A percentile compares a stretch with the other conserved stretches of the same genome.
phyloP scores from a whole-genome alignment of 768 basidiomycete genomes.

The Nidularia pulvinata region DNA sequence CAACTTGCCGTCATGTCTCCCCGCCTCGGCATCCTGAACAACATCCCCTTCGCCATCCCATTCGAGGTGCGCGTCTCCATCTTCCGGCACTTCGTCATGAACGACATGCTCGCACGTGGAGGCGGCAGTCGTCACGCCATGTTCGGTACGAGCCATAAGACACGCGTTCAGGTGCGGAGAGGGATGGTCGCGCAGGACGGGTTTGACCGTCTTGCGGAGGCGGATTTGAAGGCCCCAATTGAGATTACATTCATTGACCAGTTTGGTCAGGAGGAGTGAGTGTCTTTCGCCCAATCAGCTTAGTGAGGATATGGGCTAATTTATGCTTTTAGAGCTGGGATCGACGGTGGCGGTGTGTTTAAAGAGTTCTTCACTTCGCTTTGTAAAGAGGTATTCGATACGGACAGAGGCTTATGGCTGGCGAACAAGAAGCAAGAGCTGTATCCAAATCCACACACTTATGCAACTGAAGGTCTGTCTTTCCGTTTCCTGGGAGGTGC shows the following conservation, averaged over 20 bases:
- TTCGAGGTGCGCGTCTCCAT: constrained; percentile 91
- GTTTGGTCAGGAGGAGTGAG: constrained; percentile 84
- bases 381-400: constrained; percentile 93
- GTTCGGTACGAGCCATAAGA: too few species aligned
- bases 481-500: too few species aligned
- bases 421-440: constrained; percentile 90
- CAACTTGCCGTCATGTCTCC: constrained; percentile 79
- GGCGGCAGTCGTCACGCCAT: neutral
- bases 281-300: constrained; percentile 9
- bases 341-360: constrained; percentile 97
- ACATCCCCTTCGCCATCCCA: constrained; percentile 94
- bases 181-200: constrained; percentile 87
- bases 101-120: constrained; percentile 42
- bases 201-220: constrained; percentile 79
- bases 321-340: constrained; percentile 64
- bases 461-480: constrained; percentile 81
- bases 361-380: constrained; percentile 97
- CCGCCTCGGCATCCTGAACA: constrained; percentile 88
- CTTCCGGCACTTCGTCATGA: constrained; percentile 81
- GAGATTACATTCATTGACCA: constrained; percentile 94
- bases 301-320: neutral
- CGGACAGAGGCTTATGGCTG: constrained; percentile 93
- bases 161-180: constrained; percentile 59
- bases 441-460: constrained; percentile 92
- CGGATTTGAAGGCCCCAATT: constrained; percentile 79